phyloP scores from a whole-genome alignment of 805 yeast species.

The Wickerhamiella vanderwaltii region DNA sequence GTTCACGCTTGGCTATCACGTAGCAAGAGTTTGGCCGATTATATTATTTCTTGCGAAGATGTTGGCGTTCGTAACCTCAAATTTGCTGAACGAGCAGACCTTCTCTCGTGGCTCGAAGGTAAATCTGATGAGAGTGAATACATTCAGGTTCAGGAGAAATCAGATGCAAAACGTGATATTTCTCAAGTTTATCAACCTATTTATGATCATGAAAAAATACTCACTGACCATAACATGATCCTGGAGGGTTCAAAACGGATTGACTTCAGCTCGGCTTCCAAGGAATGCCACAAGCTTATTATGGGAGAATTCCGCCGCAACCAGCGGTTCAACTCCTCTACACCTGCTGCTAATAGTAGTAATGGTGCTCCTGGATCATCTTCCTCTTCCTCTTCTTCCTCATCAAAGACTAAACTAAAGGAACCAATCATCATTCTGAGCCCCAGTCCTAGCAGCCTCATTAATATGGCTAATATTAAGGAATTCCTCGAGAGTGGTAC shows the following conservation, averaged over 20 bases:
- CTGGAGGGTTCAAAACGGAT: conserved; percentile 29
- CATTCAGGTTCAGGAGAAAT: conserved; percentile 24
- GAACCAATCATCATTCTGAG: conserved; percentile 68
- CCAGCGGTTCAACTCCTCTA: conserved; percentile 8
- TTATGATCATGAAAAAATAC: conserved; percentile 33
- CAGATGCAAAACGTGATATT: background rate
- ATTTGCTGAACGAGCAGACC: conserved; percentile 74
- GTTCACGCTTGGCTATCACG: conserved; percentile 68
- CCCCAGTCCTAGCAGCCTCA: conserved; percentile 64
- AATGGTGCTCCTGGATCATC: no score
- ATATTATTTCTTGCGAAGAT: conserved; percentile 58
- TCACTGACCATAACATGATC: conserved; percentile 33
- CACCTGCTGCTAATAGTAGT: no score
- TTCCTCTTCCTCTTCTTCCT: conserved; percentile 12
- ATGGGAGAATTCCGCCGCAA: conserved; percentile 18
- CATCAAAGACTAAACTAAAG: conserved; percentile 20
- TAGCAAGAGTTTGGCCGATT: conserved; percentile 68
- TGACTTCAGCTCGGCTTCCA: conserved; percentile 29
- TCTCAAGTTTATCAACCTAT: background rate
- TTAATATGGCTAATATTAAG: conserved; percentile 54
- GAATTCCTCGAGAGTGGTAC: conserved; percentile 63
- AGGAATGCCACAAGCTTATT: conserved; percentile 26
- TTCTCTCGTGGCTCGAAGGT: conserved; percentile 72
- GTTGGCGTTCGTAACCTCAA: conserved; percentile 56
- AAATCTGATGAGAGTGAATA: conserved; percentile 47